phyloP scores from a whole-genome alignment of 176 grass and related monocot genomes.

The Alloteropsis semialata region DNA sequence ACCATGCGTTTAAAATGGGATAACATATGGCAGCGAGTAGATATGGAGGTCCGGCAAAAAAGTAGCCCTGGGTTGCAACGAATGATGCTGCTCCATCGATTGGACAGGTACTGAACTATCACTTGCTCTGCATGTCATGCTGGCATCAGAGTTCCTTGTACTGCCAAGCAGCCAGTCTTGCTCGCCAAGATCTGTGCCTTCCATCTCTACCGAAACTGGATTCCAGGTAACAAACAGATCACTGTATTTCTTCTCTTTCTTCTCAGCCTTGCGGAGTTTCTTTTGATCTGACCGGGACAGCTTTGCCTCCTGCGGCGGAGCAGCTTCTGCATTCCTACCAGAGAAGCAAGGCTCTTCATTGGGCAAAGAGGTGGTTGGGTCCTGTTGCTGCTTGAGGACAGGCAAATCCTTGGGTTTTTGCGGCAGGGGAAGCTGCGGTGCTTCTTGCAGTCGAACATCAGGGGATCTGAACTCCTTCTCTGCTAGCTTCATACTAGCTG shows the following conservation, averaged over 20 bases:
- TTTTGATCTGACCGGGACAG: conserved; percentile 33
- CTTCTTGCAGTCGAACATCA: neutral
- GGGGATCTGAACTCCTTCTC: neutral
- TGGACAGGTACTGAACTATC: conserved; percentile 4
- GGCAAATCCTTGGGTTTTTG: neutral
- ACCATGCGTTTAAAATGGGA: conserved; percentile 39
- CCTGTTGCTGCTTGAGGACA: neutral
- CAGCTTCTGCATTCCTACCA: conserved; percentile 2
- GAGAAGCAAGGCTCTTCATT: conserved; percentile 42
- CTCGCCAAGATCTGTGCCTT: neutral
- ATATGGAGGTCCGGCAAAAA: conserved; percentile 36
- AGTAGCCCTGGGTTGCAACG: conserved; percentile 31
- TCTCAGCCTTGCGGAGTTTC: conserved; percentile 39
- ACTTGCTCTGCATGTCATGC: conserved; percentile 19
- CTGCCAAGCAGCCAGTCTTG: conserved; percentile 40
- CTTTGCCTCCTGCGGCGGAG: neutral
- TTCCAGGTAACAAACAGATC: conserved; percentile 56
- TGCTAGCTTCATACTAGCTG: neutral
- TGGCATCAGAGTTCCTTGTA: conserved; percentile 27
- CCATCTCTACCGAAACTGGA: conserved; percentile 5
- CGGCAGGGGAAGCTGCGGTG: neutral
- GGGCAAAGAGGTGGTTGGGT: neutral
- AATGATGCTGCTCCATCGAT: conserved; percentile 28
- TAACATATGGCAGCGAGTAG: conserved; percentile 43
- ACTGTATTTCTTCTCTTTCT: conserved; percentile 44